phyloP scores from a whole-genome alignment of 2,329 filamentous ascomycete species.

The Alternaria infectoria region DNA sequence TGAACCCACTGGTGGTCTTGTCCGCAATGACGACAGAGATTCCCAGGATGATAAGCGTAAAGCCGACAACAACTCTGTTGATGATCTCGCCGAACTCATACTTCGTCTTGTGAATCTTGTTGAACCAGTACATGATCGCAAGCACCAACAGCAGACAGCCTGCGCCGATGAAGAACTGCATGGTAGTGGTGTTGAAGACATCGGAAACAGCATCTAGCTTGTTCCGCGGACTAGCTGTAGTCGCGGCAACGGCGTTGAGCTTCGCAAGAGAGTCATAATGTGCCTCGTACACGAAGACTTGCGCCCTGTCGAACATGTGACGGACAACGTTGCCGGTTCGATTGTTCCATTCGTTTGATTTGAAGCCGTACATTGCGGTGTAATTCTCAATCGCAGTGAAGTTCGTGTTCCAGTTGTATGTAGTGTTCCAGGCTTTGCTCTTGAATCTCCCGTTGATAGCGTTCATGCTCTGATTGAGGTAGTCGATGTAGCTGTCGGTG shows the following conservation, averaged over 20 bases:
- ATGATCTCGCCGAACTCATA: slow-evolving; percentile 40
- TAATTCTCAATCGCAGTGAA: slow-evolving; percentile 32
- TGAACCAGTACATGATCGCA: slow-evolving; percentile 65
- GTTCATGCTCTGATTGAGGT: slow-evolving; percentile 29
- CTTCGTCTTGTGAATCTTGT: slow-evolving; percentile 41
- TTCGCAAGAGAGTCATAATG: slow-evolving; percentile 32
- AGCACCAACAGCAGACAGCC: slow-evolving; percentile 58
- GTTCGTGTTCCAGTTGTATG: slow-evolving; percentile 30
- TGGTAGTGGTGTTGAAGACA: slow-evolving; percentile 31
- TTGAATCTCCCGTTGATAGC: slow-evolving; percentile 24
- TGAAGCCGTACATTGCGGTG: slow-evolving; percentile 23
- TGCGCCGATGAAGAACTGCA: slow-evolving; percentile 34
- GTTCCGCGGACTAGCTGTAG: neutral
- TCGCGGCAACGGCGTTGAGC: slow-evolving; percentile 27
- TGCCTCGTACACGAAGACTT: slow-evolving; percentile 34
- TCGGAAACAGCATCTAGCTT: slow-evolving; percentile 24
- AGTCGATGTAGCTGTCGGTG: slow-evolving; percentile 8
- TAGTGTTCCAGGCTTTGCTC: slow-evolving; percentile 24
- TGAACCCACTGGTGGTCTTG: slow-evolving; percentile 28
- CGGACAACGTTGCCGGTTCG: slow-evolving; percentile 19
- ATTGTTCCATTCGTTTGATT: slow-evolving; percentile 27
- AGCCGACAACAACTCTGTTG: slow-evolving; percentile 29
- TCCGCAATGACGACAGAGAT: slow-evolving; percentile 23
- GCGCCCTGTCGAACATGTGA: slow-evolving; percentile 26
- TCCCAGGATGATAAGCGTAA: slow-evolving; percentile 26